phyloP scores from a whole-genome alignment of 306 rosid genomes.

The Lathyrus oleraceus region DNA sequence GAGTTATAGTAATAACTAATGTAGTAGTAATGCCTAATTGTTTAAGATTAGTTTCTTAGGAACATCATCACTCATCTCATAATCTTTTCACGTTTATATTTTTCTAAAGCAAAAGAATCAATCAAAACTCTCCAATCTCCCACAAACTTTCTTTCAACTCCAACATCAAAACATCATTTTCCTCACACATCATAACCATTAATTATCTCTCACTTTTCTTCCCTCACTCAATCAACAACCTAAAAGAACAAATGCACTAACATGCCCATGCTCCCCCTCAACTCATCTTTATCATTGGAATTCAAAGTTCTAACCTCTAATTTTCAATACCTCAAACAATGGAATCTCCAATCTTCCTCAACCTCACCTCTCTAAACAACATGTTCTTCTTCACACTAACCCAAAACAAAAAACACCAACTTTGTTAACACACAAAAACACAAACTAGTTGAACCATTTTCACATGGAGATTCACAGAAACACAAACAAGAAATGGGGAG shows the following conservation, averaged over 20 bases:
- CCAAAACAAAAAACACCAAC: background rate
- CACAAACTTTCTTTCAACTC: background rate
- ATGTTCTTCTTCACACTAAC: constrained; percentile 2
- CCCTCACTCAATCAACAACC: constrained; percentile 6
- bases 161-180: constrained; percentile 34
- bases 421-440: background rate
- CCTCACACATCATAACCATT: background rate
- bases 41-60: background rate
- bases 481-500: constrained; percentile 37
- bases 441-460: background rate
- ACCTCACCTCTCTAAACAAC: constrained; percentile 24
- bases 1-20: background rate
- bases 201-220: background rate
- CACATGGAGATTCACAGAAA: constrained; percentile 63
- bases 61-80: constrained; percentile 14
- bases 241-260: background rate
- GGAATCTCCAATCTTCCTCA: constrained; percentile 8
- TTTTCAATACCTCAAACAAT: constrained; percentile 14
- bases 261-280: background rate
- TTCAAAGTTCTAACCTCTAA: background rate
- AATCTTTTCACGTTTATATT: constrained; percentile 18
- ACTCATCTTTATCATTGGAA: background rate
- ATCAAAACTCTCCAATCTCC: constrained; percentile 33
- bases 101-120: constrained; percentile 48
- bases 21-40: background rate